These are phyloP conservation scores for Ophiostoma angusticollis DNA, from an alignment of 2,329 filamentous ascomycete species.

Conservation along the genomic window DNA sequence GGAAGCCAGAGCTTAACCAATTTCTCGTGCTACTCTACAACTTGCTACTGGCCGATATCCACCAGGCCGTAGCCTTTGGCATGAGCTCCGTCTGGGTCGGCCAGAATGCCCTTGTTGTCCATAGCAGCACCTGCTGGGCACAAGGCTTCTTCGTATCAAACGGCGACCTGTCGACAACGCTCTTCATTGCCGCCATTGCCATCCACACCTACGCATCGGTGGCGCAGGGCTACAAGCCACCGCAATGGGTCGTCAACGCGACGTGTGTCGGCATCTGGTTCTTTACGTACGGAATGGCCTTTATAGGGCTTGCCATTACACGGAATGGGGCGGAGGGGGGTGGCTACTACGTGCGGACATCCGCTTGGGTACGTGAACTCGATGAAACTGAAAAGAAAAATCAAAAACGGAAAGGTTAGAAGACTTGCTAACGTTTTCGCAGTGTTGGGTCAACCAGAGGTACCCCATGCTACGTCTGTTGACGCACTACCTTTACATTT, in stretches of 20 bases:
- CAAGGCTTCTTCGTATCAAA: constrained; percentile 47
- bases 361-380: constrained; percentile 33
- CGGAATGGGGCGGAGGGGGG: constrained; percentile 16
- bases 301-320: constrained; percentile 24
- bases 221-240: constrained; percentile 34
- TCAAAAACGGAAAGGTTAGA: no score
- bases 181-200: constrained; percentile 46
- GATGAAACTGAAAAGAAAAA: no score
- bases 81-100: constrained; percentile 40
- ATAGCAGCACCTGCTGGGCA: constrained; percentile 33
- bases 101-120: constrained; percentile 34
- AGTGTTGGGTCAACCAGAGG: constrained; percentile 49
- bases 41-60: constrained; percentile 44
- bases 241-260: constrained; percentile 29
- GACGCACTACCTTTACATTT: constrained; percentile 53
- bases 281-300: constrained; percentile 34
- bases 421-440: neutral
- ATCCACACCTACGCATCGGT: constrained; percentile 44
- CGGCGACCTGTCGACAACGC: constrained; percentile 42
- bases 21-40: constrained; percentile 48
- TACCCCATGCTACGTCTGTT: constrained; percentile 41
- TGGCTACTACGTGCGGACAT: constrained; percentile 38
- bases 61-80: constrained; percentile 42
- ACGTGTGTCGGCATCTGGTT: constrained; percentile 33
- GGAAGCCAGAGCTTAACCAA: constrained; percentile 29